Evolutionary conservation across 2,329 filamentous ascomycete species (phyloP), one percentile per base, ranked within the genome.

Genomic region (Podosphaera aphanis): DNA sequence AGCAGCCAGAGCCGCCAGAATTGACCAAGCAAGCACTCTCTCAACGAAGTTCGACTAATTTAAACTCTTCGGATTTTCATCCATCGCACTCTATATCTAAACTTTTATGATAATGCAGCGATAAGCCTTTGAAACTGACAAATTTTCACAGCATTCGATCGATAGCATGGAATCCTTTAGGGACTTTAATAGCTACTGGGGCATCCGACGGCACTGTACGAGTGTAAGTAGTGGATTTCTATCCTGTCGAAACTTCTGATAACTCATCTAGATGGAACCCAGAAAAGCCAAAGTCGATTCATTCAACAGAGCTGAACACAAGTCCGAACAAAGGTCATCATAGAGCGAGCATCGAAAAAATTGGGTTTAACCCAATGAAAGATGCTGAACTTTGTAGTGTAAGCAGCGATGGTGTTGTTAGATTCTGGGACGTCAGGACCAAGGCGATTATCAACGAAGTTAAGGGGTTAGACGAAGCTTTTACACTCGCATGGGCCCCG

Each of bases 91-190:
- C n/a, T n/a, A n/a, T n/a, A n/a, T n/a, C n/a, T n/a, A n/a, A n/a
- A n/a, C n/a, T n/a, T n/a, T n/a, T n/a, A n/a, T n/a, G n/a, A n/a
- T n/a, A n/a, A n/a, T n/a, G n/a, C n/a, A n/a, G n/a, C n/a, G 25
- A 29, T 11, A 29, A 11, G 6, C 6, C 11, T 1, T 29, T 29
- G 25, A 6, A 11, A 11, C 25, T 29, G 5, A 29, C 25, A 6
- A 29, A 29, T 6, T 29, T 42, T 18, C n/a, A 29, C 36, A 84
- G 79, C 51, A 69, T 92, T 47, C 76, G 82, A 36, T 79, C 80
- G 1, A 77, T 95, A 52, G 78, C 82, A 35, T 95, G 88, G 88
- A 93, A 88, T 52, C 83, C 86, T 0, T 67, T 83, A 0, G 85
- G 88, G 29, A 80, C 74, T 7, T 67, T 90, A 49, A 76, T 95